phyloP scores from a whole-genome alignment of 805 yeast species.

The Sungouiozyma intestinalis region DNA sequence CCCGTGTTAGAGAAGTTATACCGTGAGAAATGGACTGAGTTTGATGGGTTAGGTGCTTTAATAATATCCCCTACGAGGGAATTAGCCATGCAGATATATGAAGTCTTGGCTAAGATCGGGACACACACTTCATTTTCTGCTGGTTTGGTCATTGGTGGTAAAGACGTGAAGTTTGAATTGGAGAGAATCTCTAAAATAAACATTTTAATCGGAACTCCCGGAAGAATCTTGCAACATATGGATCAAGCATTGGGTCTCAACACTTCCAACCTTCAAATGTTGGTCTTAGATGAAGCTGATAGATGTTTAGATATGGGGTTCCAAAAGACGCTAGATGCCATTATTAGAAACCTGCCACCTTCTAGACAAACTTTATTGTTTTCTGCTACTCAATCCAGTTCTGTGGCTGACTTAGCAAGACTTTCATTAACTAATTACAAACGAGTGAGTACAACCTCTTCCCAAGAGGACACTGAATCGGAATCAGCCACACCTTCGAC shows the following conservation, averaged over 20 bases:
- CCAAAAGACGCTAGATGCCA: slow-evolving; percentile 70
- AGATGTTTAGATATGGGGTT: slow-evolving; percentile 91
- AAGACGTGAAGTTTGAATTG: slow-evolving; percentile 70
- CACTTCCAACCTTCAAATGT: slow-evolving; percentile 59
- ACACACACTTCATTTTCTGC: slow-evolving; percentile 67
- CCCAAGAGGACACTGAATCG: slow-evolving; percentile 49
- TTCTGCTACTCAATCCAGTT: slow-evolving; percentile 84
- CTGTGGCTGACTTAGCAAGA: slow-evolving; percentile 73
- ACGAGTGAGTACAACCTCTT: slow-evolving; percentile 37
- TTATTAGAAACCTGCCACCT: slow-evolving; percentile 65
- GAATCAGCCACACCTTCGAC: slow-evolving; percentile 65
- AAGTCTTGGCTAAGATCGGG: slow-evolving; percentile 76
- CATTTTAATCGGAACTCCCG: slow-evolving; percentile 85
- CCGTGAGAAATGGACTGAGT: slow-evolving; percentile 64
- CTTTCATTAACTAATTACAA: slow-evolving; percentile 37
- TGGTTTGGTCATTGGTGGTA: slow-evolving; percentile 89
- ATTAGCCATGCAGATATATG: slow-evolving; percentile 81
- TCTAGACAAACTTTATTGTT: slow-evolving; percentile 75
- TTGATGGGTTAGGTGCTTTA: slow-evolving; percentile 82
- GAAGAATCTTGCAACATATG: slow-evolving; percentile 79
- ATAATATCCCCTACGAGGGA: slow-evolving; percentile 90
- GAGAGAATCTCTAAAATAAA: slow-evolving; percentile 73
- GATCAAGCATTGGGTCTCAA: slow-evolving; percentile 81
- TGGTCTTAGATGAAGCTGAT: slow-evolving; percentile 88
- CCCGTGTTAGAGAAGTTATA: slow-evolving; percentile 68